Evolutionary conservation across 768 basidiomycete genomes (phyloP).

Genomic region (Leccinellum rugosiceps): DNA sequence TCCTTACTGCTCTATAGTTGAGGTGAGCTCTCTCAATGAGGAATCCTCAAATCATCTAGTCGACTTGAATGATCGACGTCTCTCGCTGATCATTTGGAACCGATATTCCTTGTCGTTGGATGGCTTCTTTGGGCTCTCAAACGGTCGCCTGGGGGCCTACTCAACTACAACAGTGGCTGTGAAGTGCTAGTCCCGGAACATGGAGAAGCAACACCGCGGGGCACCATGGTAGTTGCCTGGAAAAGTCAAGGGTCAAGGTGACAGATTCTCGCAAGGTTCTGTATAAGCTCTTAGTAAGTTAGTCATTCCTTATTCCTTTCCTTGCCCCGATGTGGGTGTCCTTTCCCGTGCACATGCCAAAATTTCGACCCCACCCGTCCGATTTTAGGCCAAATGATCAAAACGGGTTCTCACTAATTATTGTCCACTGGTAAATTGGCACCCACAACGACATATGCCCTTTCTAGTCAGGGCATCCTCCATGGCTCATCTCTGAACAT

Average conservation of each 20-base stretch:
- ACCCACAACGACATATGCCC: neutral
- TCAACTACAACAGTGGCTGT: constrained; percentile 1
- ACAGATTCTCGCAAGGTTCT: neutral
- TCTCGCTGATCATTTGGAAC: neutral
- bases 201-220: constrained; percentile 1
- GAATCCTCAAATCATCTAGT: neutral
- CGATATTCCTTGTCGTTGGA: neutral
- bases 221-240: constrained; percentile 5
- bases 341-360: neutral
- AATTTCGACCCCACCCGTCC: neutral
- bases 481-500: constrained; percentile 3
- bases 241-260: neutral
- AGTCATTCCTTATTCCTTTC: neutral
- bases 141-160: neutral
- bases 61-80: constrained; percentile 1
- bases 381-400: constrained; percentile 1
- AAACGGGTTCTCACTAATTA: neutral
- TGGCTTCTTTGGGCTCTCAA: neutral
- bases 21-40: neutral
- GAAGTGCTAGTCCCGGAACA: constrained; percentile 6
- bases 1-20: neutral
- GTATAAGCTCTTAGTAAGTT: neutral
- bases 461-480: neutral
- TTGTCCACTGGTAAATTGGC: neutral
- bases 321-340: neutral